Conservation (phyloP, 345 rosid genomes). For the Eucalyptus regnans region DNA sequence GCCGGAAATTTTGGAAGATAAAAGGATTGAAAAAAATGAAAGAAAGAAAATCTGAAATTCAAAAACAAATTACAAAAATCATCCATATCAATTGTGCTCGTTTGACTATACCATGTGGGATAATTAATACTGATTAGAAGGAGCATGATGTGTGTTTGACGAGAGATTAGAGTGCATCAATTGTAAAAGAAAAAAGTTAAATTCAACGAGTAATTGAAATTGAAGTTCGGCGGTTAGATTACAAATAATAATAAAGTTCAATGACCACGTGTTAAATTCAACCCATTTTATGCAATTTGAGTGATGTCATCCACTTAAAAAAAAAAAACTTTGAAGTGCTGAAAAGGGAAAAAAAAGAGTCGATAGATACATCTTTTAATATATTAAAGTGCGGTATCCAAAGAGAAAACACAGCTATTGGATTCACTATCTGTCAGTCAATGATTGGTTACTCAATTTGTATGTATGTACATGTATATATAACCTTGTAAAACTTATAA, state of each 20-base stretch:
- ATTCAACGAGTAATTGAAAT: background rate
- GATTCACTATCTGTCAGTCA: background rate
- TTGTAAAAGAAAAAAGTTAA: background rate
- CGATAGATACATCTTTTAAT: background rate
- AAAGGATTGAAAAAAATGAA: too few species aligned
- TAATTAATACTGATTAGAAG: rapidly evolving
- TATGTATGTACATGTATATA: background rate
- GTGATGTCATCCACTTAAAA: background rate
- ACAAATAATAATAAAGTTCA: background rate
- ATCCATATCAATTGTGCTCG: rapidly evolving
- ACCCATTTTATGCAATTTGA: background rate
- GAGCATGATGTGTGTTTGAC: rapidly evolving
- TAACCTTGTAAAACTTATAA: too few species aligned
- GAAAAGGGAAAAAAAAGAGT: background rate
- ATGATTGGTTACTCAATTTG: too few species aligned
- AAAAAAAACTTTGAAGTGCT: background rate
- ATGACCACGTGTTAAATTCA: background rate
- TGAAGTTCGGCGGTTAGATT: background rate
- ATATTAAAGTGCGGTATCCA: background rate
- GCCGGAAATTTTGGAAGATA: background rate
- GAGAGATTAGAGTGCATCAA: rapidly evolving
- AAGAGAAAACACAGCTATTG: background rate
- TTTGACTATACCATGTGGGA: rapidly evolving
- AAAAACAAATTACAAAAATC: too few species aligned
- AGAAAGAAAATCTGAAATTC: too few species aligned